phyloP scores from a whole-genome alignment of 352 stramenopile genomes.

The Pythium dissimile region DNA sequence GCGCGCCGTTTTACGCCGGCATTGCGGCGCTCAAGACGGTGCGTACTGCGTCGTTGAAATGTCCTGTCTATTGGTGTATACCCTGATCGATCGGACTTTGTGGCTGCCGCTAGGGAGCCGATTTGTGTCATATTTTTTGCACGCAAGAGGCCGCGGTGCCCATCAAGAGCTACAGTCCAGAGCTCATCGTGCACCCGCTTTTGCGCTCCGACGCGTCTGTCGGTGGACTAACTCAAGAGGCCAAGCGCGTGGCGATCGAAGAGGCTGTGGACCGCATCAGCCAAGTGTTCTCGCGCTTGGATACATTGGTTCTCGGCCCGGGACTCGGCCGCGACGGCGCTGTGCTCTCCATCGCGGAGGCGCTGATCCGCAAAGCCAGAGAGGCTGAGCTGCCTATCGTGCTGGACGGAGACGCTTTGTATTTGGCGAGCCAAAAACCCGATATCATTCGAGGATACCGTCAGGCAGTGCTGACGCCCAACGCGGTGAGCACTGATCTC shows the following conservation, averaged over 20 bases:
- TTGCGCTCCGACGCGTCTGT: constrained; percentile 55
- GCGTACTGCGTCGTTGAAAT: not conserved
- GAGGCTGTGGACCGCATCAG: constrained; percentile 46
- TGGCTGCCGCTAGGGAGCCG: constrained; percentile 62
- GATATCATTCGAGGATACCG: constrained; percentile 59
- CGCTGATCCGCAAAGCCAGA: constrained; percentile 71
- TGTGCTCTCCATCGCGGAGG: constrained; percentile 77
- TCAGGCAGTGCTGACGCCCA: constrained; percentile 93
- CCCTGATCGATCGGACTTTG: not conserved
- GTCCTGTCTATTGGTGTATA: not conserved
- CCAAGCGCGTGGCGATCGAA: constrained; percentile 22
- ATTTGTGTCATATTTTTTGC: constrained; percentile 96
- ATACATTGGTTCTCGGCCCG: constrained; percentile 89
- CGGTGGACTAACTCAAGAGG: not conserved
- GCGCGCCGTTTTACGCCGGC: constrained; percentile 96
- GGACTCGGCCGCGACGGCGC: constrained; percentile 89
- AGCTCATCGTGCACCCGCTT: constrained; percentile 93
- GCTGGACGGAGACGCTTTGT: constrained; percentile 95
- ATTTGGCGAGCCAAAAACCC: constrained; percentile 76
- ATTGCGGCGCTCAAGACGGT: constrained; percentile 91
- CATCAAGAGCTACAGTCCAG: constrained; percentile 97
- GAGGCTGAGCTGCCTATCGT: constrained; percentile 83
- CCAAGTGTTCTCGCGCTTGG: constrained; percentile 60
- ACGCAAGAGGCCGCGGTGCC: constrained; percentile 91
- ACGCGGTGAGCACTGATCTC: constrained; percentile 52